Evolutionary conservation across 768 basidiomycete species (phyloP), one percentile per base, ranked within the genome.

Genomic region (Mycena latifolia): DNA sequence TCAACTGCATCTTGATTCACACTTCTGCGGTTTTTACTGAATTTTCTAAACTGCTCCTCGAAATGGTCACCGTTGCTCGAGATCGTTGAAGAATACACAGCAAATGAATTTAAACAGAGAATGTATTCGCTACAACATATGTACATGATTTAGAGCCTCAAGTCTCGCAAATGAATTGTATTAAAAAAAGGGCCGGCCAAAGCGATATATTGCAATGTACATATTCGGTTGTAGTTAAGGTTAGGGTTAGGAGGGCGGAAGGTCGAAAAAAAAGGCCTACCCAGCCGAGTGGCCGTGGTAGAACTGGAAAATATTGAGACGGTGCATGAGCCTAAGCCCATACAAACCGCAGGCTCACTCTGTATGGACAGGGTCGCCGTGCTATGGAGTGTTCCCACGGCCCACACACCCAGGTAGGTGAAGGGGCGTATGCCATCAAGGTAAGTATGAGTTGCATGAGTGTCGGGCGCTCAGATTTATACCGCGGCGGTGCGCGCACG

Each of bases 241-340:
- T 60, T 60, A 60, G 58, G 58, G 58, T 60, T 60, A 60, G 47
- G 25, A 41, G 35, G 28, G 20, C 33, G 35, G 46, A 60, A 15
- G 37, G 27, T 33, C 57, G 33, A 50, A 60, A 60, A 60, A 60
- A 60, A 51, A 51, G 67, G 67, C 59, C 67, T 51, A 61, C 67
- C 67, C 63, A 69, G 67, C 67, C 63, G 85, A 86, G 85, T 85
- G 88, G 86, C 86, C 84, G 73, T 82, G 84, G 84, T 80, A 80
- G 86, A 86, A 89, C 88, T 79, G 89, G 88, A 84, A 91, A 91
- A 91, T 90, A 90, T 90, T 89, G 71, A 82, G 88, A 90, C 87
- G 84, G 85, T 91, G 88, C 89, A 89, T 89, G 86, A 83, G 82
- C 89, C 88, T 81, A 85, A 86, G 86, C 86, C 77, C 86, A 89